These are phyloP conservation scores for Cornus controversa DNA, from an alignment of 148 eudicot species.

Conservation along the genomic window DNA sequence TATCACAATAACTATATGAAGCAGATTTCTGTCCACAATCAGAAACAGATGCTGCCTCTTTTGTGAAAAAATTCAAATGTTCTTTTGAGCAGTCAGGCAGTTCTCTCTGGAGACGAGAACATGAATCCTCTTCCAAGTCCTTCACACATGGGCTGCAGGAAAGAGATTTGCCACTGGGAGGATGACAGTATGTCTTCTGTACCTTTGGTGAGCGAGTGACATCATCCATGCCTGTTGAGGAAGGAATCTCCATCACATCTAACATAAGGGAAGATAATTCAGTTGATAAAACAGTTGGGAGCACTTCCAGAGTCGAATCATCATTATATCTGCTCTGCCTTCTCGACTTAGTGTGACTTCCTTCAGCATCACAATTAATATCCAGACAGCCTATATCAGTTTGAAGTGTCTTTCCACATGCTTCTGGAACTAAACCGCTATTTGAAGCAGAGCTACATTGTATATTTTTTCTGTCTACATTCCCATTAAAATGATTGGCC, in stretches of 20 bases:
- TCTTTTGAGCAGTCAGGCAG: constrained; percentile 13
- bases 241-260: constrained; percentile 15
- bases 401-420: neutral
- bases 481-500: constrained; percentile 10
- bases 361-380: neutral
- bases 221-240: constrained; percentile 10
- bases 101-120: neutral
- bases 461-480: constrained; percentile 14
- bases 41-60: constrained; percentile 20
- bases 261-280: constrained; percentile 12
- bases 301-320: neutral
- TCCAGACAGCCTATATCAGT: neutral
- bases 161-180: constrained; percentile 20
- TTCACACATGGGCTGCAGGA: constrained; percentile 1
- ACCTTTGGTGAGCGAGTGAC: constrained; percentile 13
- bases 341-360: neutral
- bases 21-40: constrained; percentile 3
- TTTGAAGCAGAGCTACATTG: constrained; percentile 14
- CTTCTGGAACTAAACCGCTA: neutral
- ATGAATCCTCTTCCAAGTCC: constrained; percentile 19
- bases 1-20: constrained; percentile 1
- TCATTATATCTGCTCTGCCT: neutral
- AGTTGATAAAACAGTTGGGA: neutral
- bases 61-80: constrained; percentile 5
- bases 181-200: neutral